Conservation (phyloP, 129 eudicot genomes). For the Artemisia argyi region DNA sequence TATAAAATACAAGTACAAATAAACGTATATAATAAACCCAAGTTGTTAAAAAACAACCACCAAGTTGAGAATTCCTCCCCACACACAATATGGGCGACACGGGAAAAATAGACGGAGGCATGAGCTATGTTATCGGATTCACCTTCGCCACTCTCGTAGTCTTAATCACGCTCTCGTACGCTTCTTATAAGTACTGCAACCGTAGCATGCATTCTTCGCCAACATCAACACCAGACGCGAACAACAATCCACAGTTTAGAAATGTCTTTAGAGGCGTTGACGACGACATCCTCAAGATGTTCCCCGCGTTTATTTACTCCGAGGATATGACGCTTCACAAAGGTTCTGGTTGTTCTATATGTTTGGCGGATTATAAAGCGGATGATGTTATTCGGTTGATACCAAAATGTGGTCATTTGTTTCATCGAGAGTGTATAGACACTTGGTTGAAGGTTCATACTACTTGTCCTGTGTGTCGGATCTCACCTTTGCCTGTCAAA, state of each 20-base stretch:
- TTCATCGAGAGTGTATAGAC: neutral
- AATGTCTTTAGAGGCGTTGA: conserved; percentile 17
- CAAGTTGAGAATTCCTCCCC: conserved; percentile 10
- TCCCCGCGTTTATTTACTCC: conserved; percentile 23
- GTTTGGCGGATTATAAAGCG: neutral
- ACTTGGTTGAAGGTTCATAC: conserved; percentile 2
- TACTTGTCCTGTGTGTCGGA: neutral
- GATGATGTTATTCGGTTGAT: neutral
- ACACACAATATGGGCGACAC: conserved; percentile 17
- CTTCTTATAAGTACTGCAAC: conserved; percentile 34
- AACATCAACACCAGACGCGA: neutral
- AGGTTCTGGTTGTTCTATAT: conserved; percentile 10
- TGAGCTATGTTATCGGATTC: conserved; percentile 28
- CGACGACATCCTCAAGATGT: conserved; percentile 4
- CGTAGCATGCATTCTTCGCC: conserved; percentile 8
- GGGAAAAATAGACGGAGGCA: neutral
- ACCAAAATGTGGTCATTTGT: neutral
- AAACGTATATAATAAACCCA: no score
- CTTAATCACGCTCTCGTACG: conserved; percentile 30
- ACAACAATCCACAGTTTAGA: neutral
- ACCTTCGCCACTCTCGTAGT: conserved; percentile 26
- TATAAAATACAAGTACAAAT: neutral
- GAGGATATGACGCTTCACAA: neutral
- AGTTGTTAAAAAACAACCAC: neutral
- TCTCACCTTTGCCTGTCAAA: conserved; percentile 1